Conservation (phyloP, 257 asterid species). For the Scutellaria barbata region DNA sequence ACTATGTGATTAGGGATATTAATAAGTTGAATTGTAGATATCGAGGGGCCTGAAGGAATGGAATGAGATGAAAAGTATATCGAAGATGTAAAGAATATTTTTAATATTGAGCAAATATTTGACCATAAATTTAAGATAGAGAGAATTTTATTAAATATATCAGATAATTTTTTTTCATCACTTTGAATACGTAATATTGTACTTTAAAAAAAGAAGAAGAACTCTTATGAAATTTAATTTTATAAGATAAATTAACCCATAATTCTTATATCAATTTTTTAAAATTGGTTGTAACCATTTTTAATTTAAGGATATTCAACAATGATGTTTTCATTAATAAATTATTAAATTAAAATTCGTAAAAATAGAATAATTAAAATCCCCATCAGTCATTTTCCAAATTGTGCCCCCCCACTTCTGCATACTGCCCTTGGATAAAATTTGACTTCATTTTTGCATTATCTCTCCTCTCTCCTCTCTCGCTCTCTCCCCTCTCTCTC, state of each 20-base stretch:
- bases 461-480: slow-evolving; percentile 29
- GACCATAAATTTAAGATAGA: neutral
- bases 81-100: too few species aligned
- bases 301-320: neutral
- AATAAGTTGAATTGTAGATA: too few species aligned
- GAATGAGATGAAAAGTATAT: too few species aligned
- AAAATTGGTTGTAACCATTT: neutral
- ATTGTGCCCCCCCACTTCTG: slow-evolving; percentile 44
- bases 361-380: too few species aligned
- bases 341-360: too few species aligned
- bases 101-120: too few species aligned
- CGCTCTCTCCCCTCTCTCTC: slow-evolving; percentile 35
- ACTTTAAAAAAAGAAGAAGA: neutral
- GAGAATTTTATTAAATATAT: too few species aligned
- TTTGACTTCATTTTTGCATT: slow-evolving; percentile 49
- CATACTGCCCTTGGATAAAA: slow-evolving; percentile 27
- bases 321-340: neutral
- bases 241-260: too few species aligned
- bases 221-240: too few species aligned
- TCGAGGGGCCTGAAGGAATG: too few species aligned
- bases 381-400: slow-evolving; percentile 32
- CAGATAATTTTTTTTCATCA: neutral
- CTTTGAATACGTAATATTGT: neutral
- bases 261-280: too few species aligned
- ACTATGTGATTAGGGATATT: too few species aligned